phyloP scores from a whole-genome alignment of 768 basidiomycete genomes.

The Suillus subalutaceus region DNA sequence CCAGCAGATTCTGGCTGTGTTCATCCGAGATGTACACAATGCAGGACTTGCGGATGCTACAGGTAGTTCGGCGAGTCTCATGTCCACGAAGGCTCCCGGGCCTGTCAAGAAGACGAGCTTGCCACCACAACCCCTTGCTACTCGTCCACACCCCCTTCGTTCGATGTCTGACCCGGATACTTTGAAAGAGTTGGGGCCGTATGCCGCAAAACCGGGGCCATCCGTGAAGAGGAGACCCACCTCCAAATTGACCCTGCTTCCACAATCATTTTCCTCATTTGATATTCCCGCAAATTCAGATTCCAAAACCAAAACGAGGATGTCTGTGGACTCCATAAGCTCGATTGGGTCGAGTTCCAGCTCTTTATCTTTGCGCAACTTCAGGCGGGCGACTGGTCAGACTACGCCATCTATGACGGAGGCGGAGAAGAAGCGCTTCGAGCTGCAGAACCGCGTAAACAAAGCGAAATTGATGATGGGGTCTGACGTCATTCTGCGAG shows the following conservation, averaged over 20 bases:
- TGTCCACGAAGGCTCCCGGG: constrained; percentile 11
- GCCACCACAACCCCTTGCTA: background rate
- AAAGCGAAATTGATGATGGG: constrained; percentile 64
- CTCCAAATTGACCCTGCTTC: background rate
- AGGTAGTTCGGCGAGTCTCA: constrained; percentile 36
- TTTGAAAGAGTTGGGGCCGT: background rate
- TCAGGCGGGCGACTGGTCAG: constrained; percentile 12
- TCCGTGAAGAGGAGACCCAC: background rate
- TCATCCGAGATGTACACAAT: constrained; percentile 74
- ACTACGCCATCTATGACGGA: constrained; percentile 40
- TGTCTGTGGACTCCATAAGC: constrained; percentile 31
- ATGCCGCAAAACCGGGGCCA: background rate
- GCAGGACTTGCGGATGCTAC: constrained; percentile 63
- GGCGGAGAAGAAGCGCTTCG: constrained; percentile 55
- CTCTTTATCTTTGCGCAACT: constrained; percentile 13
- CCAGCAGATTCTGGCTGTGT: constrained; percentile 73
- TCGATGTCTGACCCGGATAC: constrained; percentile 8
- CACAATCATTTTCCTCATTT: constrained; percentile 8
- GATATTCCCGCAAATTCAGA: constrained; percentile 24
- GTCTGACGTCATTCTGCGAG: constrained; percentile 54
- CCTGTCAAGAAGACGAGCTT: constrained; percentile 12
- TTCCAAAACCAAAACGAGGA: constrained; percentile 13
- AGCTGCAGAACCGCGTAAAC: constrained; percentile 67
- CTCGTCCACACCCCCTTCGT: constrained; percentile 7
- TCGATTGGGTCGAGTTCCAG: constrained; percentile 27